Percentiles rank a stretch among this genome's conserved stretches.
Conservation (phyloP, 2,329 filamentous ascomycete species). For the Fusarium mexicanum region DNA sequence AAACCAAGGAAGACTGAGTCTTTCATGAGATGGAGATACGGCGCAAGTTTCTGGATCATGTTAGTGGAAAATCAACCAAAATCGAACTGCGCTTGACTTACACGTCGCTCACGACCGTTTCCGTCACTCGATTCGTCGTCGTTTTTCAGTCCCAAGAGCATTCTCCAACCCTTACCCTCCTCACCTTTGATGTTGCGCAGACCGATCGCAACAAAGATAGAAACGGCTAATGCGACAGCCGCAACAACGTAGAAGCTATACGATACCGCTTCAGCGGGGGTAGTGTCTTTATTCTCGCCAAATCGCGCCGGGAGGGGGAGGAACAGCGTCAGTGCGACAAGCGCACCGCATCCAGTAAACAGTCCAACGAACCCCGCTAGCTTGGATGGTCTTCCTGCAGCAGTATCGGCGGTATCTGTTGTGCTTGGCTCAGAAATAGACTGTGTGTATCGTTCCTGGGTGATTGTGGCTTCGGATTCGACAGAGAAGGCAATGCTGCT, state of each 20-base stretch:
- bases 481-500: slow-evolving; percentile 73
- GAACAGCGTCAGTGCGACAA: slow-evolving; percentile 84
- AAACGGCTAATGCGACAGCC: slow-evolving; percentile 74
- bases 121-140: slow-evolving; percentile 34
- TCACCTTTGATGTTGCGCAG: slow-evolving; percentile 76
- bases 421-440: slow-evolving; percentile 45
- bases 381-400: slow-evolving; percentile 60
- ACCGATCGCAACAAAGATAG: slow-evolving; percentile 80
- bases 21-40: slow-evolving; percentile 69
- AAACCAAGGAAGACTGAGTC: slow-evolving; percentile 76
- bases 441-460: slow-evolving; percentile 67
- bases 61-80: slow-evolving; percentile 12
- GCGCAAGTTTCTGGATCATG: slow-evolving; percentile 52
- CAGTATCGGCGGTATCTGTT: slow-evolving; percentile 37
- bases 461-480: slow-evolving; percentile 80
- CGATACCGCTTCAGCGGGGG: slow-evolving; percentile 77
- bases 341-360: slow-evolving; percentile 90
- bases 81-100: slow-evolving; percentile 29
- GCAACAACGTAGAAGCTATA: slow-evolving; percentile 91
- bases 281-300: slow-evolving; percentile 73
- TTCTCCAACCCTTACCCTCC: slow-evolving; percentile 76
- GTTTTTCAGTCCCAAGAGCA: slow-evolving; percentile 59
- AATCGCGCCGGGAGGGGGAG: slow-evolving; percentile 88
- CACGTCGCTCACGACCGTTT: slow-evolving; percentile 37
- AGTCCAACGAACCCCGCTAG: slow-evolving; percentile 91